Percentiles rank a stretch among this genome's conserved stretches.
Evolutionary conservation across 371 early-diverging fungal species (phyloP).

Genomic region (Chytridium lagenaria): DNA sequence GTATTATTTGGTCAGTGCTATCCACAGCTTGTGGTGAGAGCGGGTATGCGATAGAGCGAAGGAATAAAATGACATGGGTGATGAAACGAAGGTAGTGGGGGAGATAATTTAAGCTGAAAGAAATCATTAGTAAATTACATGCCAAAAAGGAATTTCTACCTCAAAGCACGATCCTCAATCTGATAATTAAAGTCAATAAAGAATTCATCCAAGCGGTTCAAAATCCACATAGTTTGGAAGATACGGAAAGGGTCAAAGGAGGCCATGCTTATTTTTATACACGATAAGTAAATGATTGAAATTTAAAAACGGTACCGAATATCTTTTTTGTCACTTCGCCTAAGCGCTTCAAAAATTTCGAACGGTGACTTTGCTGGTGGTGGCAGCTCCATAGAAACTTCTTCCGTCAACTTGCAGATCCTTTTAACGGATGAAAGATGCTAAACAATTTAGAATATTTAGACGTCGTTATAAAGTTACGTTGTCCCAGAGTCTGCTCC

Average conservation of each 20-base stretch:
- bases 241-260: conserved; percentile 45
- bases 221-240: conserved; percentile 45
- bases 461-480: too few relatives aligned
- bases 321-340: conserved; percentile 34
- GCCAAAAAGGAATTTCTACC: conserved; percentile 19
- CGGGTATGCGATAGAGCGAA: conserved; percentile 37
- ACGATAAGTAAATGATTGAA: background rate
- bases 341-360: conserved; percentile 39
- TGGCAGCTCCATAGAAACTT: conserved; percentile 22
- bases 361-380: conserved; percentile 23
- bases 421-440: conserved; percentile 13
- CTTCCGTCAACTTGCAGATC: conserved; percentile 11
- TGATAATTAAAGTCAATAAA: conserved; percentile 32
- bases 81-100: conserved; percentile 49
- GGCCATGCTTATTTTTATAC: conserved; percentile 18
- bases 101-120: conserved; percentile 24
- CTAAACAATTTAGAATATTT: too few relatives aligned
- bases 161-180: conserved; percentile 5
- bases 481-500: conserved; percentile 25
- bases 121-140: conserved; percentile 8
- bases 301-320: conserved; percentile 28
- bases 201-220: conserved; percentile 40
- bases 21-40: conserved; percentile 24
- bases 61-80: conserved; percentile 47
- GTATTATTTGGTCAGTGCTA: conserved; percentile 38